A percentile compares a stretch with the other conserved stretches of the same genome.
These are phyloP conservation scores for Cyclotella sp. DNA, from an alignment of 108 stramenopile genomes.

Conservation along the genomic window DNA sequence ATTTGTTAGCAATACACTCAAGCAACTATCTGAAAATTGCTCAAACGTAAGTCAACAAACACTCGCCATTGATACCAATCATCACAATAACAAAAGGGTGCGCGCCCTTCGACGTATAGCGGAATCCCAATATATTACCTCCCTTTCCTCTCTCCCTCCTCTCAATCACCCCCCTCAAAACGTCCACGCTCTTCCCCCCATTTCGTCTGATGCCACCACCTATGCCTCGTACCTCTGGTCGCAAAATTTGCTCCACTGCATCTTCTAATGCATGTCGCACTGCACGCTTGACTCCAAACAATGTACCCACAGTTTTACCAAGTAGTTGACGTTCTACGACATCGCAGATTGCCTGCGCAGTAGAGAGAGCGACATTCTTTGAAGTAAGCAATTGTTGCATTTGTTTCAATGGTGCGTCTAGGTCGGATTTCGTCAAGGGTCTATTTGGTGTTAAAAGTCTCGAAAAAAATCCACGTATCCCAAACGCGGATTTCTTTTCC, in stretches of 20 bases:
- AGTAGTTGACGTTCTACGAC: conserved; percentile 63
- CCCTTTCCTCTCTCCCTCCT: conserved; percentile 51
- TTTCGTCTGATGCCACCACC: conserved; percentile 15
- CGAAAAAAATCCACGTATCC: conserved; percentile 62
- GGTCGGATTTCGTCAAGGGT: conserved; percentile 64
- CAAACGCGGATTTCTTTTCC: conserved; percentile 12
- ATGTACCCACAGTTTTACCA: conserved; percentile 71
- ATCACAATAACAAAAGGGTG: conserved; percentile 91
- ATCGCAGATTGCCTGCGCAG: conserved; percentile 79
- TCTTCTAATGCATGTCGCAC: conserved; percentile 85
- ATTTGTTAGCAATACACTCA: conserved; percentile 23
- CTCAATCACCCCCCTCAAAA: conserved; percentile 65
- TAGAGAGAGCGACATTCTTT: conserved; percentile 92
- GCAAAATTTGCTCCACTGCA: conserved; percentile 64
- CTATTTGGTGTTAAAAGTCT: conserved; percentile 61
- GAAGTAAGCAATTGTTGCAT: conserved; percentile 84
- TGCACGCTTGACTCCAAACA: conserved; percentile 81
- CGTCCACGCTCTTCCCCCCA: conserved; percentile 52
- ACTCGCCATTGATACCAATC: conserved; percentile 96
- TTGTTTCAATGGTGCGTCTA: conserved; percentile 77
- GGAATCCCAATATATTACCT: conserved; percentile 48
- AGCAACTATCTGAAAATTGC: conserved; percentile 35
- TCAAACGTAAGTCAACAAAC: conserved; percentile 58
- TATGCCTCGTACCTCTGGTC: conserved; percentile 45
- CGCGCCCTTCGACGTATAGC: conserved; percentile 36